These are phyloP conservation scores for Sphagnum magellanicum DNA, from an alignment of 228 moss, liverwort and hornwort genomes.

Conservation along the genomic window DNA sequence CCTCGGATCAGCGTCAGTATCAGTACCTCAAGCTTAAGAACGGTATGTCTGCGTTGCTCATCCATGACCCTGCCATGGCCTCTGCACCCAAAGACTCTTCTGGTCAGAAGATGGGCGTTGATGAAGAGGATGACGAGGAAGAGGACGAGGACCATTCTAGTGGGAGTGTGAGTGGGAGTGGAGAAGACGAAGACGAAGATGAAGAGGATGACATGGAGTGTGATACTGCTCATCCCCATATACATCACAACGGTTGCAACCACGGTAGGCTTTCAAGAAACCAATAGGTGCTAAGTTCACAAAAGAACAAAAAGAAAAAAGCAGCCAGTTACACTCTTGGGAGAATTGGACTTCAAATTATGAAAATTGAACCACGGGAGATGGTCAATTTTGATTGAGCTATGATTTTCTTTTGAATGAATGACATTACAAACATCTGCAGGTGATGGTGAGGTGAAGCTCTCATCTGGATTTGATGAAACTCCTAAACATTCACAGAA, in stretches of 20 bases:
- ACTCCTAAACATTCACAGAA: too few relatives aligned
- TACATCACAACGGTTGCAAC: conserved; percentile 34
- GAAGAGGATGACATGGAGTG: conserved; percentile 43
- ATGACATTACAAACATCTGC: too few relatives aligned
- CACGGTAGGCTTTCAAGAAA: conserved; percentile 13
- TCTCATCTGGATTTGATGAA: too few relatives aligned
- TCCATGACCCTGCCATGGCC: conserved; percentile 84
- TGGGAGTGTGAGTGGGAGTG: conserved; percentile 15
- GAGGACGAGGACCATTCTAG: conserved; percentile 20
- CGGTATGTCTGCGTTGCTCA: conserved; percentile 73
- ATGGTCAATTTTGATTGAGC: too few relatives aligned
- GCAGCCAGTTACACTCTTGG: too few relatives aligned
- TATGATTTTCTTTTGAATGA: too few relatives aligned
- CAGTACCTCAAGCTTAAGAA: conserved; percentile 71
- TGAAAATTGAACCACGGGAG: too few relatives aligned
- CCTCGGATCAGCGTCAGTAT: conserved; percentile 74
- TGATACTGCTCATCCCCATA: conserved; percentile 34
- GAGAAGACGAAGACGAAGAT: conserved; percentile 26
- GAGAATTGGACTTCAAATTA: too few relatives aligned
- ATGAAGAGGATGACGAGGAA: conserved; percentile 17
- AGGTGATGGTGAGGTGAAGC: too few relatives aligned
- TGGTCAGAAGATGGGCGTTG: not conserved
- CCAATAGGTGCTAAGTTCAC: too few relatives aligned
- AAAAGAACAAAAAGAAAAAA: too few relatives aligned
- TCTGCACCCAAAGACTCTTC: conserved; percentile 13